Evolutionary conservation across 1,284 basidiomycete genomes (phyloP).

Genomic region (Boletus sp.): DNA sequence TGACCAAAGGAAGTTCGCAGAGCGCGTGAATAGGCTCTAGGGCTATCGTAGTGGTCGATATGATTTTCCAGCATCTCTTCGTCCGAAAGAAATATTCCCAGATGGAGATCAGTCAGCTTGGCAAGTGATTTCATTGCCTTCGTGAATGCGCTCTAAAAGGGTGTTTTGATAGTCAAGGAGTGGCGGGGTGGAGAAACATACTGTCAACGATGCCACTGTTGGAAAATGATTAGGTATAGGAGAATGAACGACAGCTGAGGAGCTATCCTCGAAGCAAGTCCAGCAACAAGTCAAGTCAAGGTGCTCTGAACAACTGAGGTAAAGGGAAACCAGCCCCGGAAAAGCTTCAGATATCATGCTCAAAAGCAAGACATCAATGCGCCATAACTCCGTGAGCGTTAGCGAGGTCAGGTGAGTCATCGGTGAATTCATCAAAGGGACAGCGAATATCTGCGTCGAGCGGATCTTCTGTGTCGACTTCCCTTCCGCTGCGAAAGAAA

Average conservation of each 20-base stretch:
- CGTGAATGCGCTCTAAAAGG: constrained; percentile 28
- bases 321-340: constrained; percentile 42
- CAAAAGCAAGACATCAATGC: constrained; percentile 49
- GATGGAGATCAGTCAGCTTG: constrained; percentile 48
- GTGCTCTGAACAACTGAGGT: constrained; percentile 54
- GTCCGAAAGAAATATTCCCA: constrained; percentile 57
- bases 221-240: constrained; percentile 52
- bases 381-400: constrained; percentile 48
- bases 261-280: constrained; percentile 58
- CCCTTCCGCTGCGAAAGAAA: constrained; percentile 27
- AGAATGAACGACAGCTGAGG: constrained; percentile 53
- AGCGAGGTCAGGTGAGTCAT: constrained; percentile 39
- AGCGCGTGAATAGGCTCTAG: constrained; percentile 20
- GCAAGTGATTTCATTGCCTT: constrained; percentile 37
- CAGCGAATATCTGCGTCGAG: constrained; percentile 24
- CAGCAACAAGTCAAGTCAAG: constrained; percentile 56
- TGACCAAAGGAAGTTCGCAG: constrained; percentile 10
- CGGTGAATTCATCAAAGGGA: constrained; percentile 11
- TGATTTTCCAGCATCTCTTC: constrained; percentile 43
- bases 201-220: constrained; percentile 43
- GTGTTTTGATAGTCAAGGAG: constrained; percentile 12
- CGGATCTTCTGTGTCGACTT: constrained; percentile 26
- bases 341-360: constrained; percentile 43
- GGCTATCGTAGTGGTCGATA: constrained; percentile 37
- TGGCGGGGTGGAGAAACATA: constrained; percentile 33